Evolutionary conservation across 176 grass and related monocot species (phyloP).

Genomic region (Avena atlantica): DNA sequence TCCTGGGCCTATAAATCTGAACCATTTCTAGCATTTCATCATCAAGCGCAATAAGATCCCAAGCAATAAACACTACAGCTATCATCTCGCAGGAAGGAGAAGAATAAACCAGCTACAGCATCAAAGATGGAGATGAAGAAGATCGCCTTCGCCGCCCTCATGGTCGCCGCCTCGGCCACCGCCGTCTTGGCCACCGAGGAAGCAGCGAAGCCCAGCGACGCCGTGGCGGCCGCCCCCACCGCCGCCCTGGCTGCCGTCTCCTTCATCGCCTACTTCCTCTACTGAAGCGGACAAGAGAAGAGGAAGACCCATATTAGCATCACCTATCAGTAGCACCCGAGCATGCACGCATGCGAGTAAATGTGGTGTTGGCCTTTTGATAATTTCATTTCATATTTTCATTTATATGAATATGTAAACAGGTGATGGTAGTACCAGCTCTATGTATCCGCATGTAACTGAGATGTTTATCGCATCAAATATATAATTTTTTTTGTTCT

Average conservation of each 20-base stretch:
- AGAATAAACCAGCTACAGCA: slow-evolving; percentile 11
- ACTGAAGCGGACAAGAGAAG: not conserved
- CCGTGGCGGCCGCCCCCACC: slow-evolving; percentile 3
- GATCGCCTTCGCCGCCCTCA: slow-evolving; percentile 13
- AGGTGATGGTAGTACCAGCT: slow-evolving; percentile 1
- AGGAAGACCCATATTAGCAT: not conserved
- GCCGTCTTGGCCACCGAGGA: not conserved
- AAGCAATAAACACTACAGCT: not conserved
- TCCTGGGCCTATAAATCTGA: not conserved
- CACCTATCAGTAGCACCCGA: slow-evolving; percentile 1
- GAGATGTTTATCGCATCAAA: not conserved
- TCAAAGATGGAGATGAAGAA: slow-evolving; percentile 17
- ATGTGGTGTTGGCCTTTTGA: not conserved
- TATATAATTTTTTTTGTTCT: not conserved
- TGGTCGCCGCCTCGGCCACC: slow-evolving; percentile 18
- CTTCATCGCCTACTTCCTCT: slow-evolving; percentile 20
- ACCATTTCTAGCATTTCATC: not conserved
- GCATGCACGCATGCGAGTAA: not conserved
- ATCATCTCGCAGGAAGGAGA: not conserved
- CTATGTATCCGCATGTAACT: not conserved
- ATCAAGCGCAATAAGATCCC: slow-evolving; percentile 8
- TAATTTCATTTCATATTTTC: not conserved
- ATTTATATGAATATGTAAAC: not conserved
- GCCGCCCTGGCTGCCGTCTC: not conserved
- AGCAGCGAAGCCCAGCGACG: not conserved